Conservation (phyloP, 768 basidiomycete species). For the Lactifluus echinatus region DNA sequence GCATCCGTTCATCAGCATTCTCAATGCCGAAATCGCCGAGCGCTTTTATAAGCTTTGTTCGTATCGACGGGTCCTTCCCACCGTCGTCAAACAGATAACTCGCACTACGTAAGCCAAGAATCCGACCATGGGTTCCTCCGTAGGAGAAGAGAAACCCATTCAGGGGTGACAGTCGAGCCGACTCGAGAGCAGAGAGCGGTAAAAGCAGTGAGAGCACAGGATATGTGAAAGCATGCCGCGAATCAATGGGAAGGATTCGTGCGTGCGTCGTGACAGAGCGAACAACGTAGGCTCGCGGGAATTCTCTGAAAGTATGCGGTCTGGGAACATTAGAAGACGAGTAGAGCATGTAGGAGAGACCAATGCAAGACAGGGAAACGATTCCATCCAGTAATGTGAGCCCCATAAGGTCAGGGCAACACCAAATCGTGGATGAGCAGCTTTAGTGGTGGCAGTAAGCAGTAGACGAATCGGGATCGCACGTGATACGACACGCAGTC, state of each 20-base stretch:
- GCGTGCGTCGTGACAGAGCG: background rate
- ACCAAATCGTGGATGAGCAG: no score
- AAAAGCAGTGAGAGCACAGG: constrained; percentile 32
- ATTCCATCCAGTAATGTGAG: background rate
- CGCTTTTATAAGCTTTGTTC: constrained; percentile 33
- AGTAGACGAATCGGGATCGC: no score
- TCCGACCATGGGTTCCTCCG: constrained; percentile 35
- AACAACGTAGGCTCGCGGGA: constrained; percentile 17
- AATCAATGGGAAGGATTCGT: background rate
- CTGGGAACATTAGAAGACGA: background rate
- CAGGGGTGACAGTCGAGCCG: constrained; percentile 36
- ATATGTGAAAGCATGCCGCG: background rate
- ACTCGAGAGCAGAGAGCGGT: constrained; percentile 48
- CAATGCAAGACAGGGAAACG: background rate
- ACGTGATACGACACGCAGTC: background rate
- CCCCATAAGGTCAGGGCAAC: background rate
- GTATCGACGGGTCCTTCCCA: constrained; percentile 26
- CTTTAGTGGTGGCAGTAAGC: no score
- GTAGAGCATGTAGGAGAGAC: constrained; percentile 1
- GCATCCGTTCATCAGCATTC: constrained; percentile 24
- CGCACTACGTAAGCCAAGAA: constrained; percentile 38
- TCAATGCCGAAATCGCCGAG: constrained; percentile 28
- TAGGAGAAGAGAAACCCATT: constrained; percentile 48
- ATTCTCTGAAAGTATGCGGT: constrained; percentile 42
- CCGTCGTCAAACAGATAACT: constrained; percentile 22